Evolutionary conservation across 495 filamentous ascomycete species (phyloP).

Genomic region (Podospora comata): DNA sequence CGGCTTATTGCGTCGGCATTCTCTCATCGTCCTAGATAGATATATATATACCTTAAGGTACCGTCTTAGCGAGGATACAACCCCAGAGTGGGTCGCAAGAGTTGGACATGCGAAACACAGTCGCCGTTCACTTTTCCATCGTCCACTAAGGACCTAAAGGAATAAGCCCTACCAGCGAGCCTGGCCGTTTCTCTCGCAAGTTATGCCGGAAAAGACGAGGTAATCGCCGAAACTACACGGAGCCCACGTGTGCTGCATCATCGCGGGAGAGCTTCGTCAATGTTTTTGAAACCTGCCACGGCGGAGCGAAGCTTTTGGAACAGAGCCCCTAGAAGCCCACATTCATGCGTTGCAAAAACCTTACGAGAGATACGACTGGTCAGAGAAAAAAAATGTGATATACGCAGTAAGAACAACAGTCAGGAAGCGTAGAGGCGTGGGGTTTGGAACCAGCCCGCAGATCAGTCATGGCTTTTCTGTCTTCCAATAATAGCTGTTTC

Average conservation of each 20-base stretch:
- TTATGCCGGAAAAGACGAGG: neutral
- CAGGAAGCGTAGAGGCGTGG: neutral
- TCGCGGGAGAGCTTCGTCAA: neutral
- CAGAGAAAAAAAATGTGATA: neutral
- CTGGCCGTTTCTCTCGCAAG: neutral
- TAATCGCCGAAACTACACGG: neutral
- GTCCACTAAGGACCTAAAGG: neutral
- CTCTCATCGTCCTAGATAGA: neutral
- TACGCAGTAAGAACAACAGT: neutral
- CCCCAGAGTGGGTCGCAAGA: neutral
- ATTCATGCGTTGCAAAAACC: neutral
- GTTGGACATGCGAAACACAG: neutral
- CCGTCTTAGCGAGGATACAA: neutral
- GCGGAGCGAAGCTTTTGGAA: neutral
- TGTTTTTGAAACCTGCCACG: neutral
- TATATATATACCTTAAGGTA: no score
- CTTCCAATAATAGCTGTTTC: conserved; percentile 4
- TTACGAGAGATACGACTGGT: no score
- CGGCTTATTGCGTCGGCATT: neutral
- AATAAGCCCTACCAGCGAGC: no score
- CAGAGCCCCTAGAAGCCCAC: neutral
- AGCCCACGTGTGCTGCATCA: neutral
- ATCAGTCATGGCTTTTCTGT: neutral
- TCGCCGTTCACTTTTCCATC: neutral
- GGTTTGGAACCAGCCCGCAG: neutral